Evolutionary conservation across 169 alveolate species (phyloP), one percentile per base, ranked within the genome.

Genomic region (Theileria luwenshuni): DNA sequence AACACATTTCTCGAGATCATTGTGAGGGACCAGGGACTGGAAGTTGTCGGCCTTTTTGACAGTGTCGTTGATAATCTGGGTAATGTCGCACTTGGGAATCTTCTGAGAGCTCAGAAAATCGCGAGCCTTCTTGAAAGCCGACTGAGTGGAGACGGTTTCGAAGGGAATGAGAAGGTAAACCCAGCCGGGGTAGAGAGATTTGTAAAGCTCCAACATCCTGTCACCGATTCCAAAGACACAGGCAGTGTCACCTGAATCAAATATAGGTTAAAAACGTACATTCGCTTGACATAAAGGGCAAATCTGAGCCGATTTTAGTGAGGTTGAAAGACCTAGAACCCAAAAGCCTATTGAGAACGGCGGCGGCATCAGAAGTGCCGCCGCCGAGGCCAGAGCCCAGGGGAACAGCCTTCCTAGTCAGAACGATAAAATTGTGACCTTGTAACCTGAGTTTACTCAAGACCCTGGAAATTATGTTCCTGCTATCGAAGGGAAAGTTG

Each of bases 381-480:
- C 93, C 93, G 12, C 93, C 93, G 13, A 88, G 62, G n/a, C 93
- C 93, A 25, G 92, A 62, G 30, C 90, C 90, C 10, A 84, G 64
- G 23, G 86, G 85, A 19, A 75, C 74, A 12, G 80, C 67, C 47
- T 88, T 88, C 59, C 74, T 68, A 21, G 83, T 71, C 63, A 83
- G 83, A 45, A 84, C 74, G 43, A 88, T 33, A n/a, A 76, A 88
- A 54, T 69, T 72, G 47, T 70, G 75, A n/a, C 51, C 80, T 41
- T 60, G 48, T 33, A 52, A 49, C 64, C 84, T 42, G 41, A 76
- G 77, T 47, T 38, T 43, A 25, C 35, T 58, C 32, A 81, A 48
- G 2, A 76, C 80, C 74, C 38, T 73, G 13, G 89, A 41, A 47
- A 81, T 58, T 21, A 81, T 38, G 56, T 81, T 81, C 63, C 60